Evolutionary conservation across 768 basidiomycete species (phyloP).

Genomic region (Phaffia australis): DNA sequence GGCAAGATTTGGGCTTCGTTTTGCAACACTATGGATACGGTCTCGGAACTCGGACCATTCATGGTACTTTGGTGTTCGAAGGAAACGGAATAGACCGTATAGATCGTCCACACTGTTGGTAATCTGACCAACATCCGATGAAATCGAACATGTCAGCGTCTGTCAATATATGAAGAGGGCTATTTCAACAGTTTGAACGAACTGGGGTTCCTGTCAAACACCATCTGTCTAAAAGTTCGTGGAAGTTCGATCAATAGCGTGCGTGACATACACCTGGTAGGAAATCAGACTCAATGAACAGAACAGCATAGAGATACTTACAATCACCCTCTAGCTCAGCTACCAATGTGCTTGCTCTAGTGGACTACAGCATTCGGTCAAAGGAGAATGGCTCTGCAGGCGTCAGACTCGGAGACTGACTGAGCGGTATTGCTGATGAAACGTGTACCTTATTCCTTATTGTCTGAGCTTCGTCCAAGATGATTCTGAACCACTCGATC

Average conservation of each 20-base stretch:
- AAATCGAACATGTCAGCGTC: background rate
- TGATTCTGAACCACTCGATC: constrained; percentile 51
- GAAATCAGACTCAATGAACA: no score
- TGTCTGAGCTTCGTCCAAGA: constrained; percentile 60
- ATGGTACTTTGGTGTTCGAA: constrained; percentile 28
- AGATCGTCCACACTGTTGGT: constrained; percentile 52
- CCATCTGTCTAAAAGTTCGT: constrained; percentile 47
- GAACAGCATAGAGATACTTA: no score
- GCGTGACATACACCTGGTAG: no score
- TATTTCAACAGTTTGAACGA: no score
- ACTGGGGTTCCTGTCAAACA: constrained; percentile 47
- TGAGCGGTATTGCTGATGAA: constrained; percentile 42
- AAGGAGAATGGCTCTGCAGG: no score
- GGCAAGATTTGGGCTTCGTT: constrained; percentile 41
- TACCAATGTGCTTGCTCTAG: constrained; percentile 35
- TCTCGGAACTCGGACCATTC: constrained; percentile 57
- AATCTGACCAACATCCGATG: constrained; percentile 41
- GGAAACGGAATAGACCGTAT: constrained; percentile 44
- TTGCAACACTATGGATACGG: constrained; percentile 37
- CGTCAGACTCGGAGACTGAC: constrained; percentile 34
- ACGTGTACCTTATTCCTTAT: constrained; percentile 35
- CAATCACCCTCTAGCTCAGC: constrained; percentile 42
- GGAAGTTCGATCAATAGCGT: no score
- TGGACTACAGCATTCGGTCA: no score
- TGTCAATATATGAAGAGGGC: background rate